Conservation (phyloP, 2,329 filamentous ascomycete species). For the Scopulariopsis brevicaulis region DNA sequence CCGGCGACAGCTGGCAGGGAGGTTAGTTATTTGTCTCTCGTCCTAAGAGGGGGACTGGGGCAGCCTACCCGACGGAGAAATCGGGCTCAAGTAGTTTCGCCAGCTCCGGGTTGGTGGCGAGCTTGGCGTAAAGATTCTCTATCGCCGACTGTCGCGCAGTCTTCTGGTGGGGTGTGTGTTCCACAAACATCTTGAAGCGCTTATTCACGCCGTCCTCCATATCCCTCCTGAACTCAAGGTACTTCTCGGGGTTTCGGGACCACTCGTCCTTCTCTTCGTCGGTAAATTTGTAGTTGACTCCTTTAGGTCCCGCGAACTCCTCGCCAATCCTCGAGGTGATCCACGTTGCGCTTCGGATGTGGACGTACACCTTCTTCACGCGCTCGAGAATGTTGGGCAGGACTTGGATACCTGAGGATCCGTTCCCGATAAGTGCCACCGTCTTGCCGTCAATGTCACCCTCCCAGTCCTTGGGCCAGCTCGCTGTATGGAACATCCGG, state of each 20-base stretch:
- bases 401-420: slow-evolving; percentile 40
- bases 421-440: slow-evolving; percentile 42
- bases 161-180: no score
- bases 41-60: background rate
- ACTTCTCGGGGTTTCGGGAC: no score
- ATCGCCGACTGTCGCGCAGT: no score
- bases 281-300: background rate
- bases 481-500: slow-evolving; percentile 35
- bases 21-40: no score
- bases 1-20: slow-evolving; percentile 21
- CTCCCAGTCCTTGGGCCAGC: slow-evolving; percentile 35
- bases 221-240: no score
- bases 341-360: slow-evolving; percentile 29
- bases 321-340: slow-evolving; percentile 14
- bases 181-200: no score
- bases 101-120: no score
- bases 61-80: no score
- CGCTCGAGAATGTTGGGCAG: slow-evolving; percentile 26
- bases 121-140: no score
- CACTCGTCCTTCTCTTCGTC: background rate
- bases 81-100: no score
- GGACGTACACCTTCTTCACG: slow-evolving; percentile 26
- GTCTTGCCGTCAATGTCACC: slow-evolving; percentile 33
- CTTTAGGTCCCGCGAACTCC: no score
- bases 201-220: background rate